phyloP scores from a whole-genome alignment of 768 basidiomycete species.

The Pulveroboletus ravenelii region DNA sequence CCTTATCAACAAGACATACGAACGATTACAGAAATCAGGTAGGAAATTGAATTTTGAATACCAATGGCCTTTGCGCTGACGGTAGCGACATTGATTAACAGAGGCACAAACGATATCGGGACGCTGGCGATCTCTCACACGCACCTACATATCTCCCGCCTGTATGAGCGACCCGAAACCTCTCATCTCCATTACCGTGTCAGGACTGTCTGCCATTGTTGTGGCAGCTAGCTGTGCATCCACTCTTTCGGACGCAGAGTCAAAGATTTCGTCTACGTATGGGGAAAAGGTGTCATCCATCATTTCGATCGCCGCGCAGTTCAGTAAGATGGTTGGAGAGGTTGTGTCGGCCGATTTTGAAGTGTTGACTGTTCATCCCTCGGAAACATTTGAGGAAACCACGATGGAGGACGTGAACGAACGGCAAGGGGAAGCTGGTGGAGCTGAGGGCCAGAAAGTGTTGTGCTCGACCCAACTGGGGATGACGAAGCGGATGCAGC shows the following conservation, averaged over 20 bases:
- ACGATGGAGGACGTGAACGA: slow-evolving; percentile 11
- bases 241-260: not conserved
- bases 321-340: slow-evolving; percentile 9
- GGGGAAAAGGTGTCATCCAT: slow-evolving; percentile 2
- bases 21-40: slow-evolving; percentile 7
- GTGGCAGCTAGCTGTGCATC: slow-evolving; percentile 7
- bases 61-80: not conserved
- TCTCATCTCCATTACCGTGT: not conserved
- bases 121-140: slow-evolving; percentile 12
- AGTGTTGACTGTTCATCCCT: not conserved
- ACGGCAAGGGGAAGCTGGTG: not conserved
- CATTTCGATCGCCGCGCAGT: not conserved
- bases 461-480: slow-evolving; percentile 13
- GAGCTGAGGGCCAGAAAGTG: slow-evolving; percentile 1
- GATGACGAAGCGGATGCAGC: slow-evolving; percentile 7
- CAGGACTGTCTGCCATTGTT: slow-evolving; percentile 5
- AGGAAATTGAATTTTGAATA: not conserved
- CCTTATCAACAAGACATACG: slow-evolving; percentile 6
- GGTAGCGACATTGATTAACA: not conserved
- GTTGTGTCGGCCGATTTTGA: slow-evolving; percentile 7
- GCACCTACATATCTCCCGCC: not conserved
- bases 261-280: slow-evolving; percentile 3
- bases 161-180: not conserved
- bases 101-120: slow-evolving; percentile 10
- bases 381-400: not conserved